phyloP scores from a whole-genome alignment of 345 rosid species.

The Eucalyptus virginea region DNA sequence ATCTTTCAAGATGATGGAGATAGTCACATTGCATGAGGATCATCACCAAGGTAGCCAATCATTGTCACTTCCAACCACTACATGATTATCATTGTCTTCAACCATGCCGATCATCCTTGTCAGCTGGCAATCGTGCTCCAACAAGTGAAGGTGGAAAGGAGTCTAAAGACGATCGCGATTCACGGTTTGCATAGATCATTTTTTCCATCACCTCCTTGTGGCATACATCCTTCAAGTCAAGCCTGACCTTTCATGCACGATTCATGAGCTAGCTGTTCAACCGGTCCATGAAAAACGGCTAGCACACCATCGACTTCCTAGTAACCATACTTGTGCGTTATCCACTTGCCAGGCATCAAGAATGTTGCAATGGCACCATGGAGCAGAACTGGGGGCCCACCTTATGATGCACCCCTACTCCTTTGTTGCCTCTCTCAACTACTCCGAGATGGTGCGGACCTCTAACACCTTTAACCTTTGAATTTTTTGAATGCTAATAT shows the following conservation, averaged over 20 bases:
- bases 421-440: not conserved
- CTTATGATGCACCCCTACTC: not conserved
- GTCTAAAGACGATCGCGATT: too few relatives aligned
- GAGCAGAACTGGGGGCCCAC: not conserved
- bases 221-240: too few relatives aligned
- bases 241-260: too few relatives aligned
- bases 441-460: not conserved
- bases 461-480: too few relatives aligned
- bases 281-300: not conserved
- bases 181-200: too few relatives aligned
- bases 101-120: too few relatives aligned
- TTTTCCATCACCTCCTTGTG: too few relatives aligned
- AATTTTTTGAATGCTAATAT: too few relatives aligned
- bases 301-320: not conserved
- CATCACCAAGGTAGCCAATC: not conserved
- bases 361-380: not conserved
- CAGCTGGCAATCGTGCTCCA: too few relatives aligned
- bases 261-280: not conserved
- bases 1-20: too few relatives aligned
- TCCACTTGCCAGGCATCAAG: not conserved
- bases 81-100: not conserved
- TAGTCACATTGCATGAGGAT: rapidly evolving
- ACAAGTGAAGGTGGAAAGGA: too few relatives aligned
- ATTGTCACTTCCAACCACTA: rapidly evolving
- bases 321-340: not conserved